Base-by-base conservation (phyloP, 163 green algal genomes). In the Scenedesmus sp. region DNA sequence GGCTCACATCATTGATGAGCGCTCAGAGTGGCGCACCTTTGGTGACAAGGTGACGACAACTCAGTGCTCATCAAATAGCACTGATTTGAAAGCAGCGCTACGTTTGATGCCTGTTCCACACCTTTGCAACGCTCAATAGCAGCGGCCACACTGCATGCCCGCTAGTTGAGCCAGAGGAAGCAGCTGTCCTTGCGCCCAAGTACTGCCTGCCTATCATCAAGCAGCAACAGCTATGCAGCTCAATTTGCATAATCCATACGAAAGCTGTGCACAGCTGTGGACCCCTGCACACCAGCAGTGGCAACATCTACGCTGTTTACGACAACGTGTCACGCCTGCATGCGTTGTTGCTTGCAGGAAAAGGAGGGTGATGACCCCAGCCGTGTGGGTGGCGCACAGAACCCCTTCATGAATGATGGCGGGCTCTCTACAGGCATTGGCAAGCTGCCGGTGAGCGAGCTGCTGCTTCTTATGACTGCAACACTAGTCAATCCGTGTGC, bases 21-120 rank as follows among this genome's bases (percentile, higher is more conserved):
- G 96, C 2, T 99, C 97, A 0, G 98, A 99, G 93, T 99, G 98
- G 98, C 94, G 98, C 15, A 99, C 98, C 0, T 99, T 99, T 91
- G 94, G 93, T n/a, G 97, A 99, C 91, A 96, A 96, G 92, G 94
- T 94, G 5, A 55, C 73, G 1, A 1, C 52, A 26, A 26, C 3
- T 54, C 15, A 66, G 1, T 16, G 54, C 62, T 66, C n/a, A 62
- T 20, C 20, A 16, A 46, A 16, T 20, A 60, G 76, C 9, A 84
- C 26, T 10, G 8, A n/a, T 60, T 66, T 7, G 8, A 86, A 8
- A 54, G 52, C 79, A 20, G 79, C 52, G 64, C 15, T 6, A 79
- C 67, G 15, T 73, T 73, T 23, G 70, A 7, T 26, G 70, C 70
- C 70, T 46, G 34, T 46, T 46, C 34, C 34, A 46, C 34, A 46